Percentiles rank a stretch among this genome's conserved stretches.
phyloP scores from a whole-genome alignment of 305 asterid genomes.

The Solanum aculeatissimum region DNA sequence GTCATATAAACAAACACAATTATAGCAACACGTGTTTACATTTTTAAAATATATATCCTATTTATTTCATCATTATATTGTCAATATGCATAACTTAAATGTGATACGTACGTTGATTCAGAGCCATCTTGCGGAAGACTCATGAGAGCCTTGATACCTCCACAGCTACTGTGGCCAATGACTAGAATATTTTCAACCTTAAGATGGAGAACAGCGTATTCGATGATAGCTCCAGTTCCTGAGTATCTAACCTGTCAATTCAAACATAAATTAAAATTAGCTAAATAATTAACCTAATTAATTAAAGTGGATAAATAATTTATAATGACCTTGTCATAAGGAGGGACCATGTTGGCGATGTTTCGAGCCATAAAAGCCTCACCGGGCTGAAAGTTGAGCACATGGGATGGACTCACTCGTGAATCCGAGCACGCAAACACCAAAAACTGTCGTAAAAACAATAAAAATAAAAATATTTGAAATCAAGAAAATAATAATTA shows the following conservation, averaged over 20 bases:
- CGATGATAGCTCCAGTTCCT: conserved; percentile 79
- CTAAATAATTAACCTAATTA: not conserved
- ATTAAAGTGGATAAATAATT: not conserved
- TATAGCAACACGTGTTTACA: too few species aligned
- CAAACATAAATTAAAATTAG: not conserved
- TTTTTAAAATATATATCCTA: too few species aligned
- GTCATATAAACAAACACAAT: too few species aligned
- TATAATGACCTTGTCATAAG: conserved; percentile 54
- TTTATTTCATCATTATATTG: not conserved
- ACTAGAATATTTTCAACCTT: conserved; percentile 72
- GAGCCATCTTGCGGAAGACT: conserved; percentile 57
- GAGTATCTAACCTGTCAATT: conserved; percentile 41
- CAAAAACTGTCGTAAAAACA: conserved; percentile 74
- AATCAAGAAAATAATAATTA: too few species aligned
- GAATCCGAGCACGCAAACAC: conserved; percentile 91
- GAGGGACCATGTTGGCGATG: conserved; percentile 89
- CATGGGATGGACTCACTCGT: conserved; percentile 82
- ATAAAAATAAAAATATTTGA: not conserved
- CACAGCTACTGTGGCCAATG: conserved; percentile 91
- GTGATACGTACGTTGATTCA: conserved; percentile 36
- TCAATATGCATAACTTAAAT: not conserved
- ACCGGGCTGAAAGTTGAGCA: conserved; percentile 71
- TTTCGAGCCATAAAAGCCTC: conserved; percentile 80
- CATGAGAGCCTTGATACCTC: conserved; percentile 89
- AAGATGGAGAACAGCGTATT: conserved; percentile 74